Evolutionary conservation across 2,329 filamentous ascomycete genomes (phyloP).

Genomic region (Clonostachys solani): DNA sequence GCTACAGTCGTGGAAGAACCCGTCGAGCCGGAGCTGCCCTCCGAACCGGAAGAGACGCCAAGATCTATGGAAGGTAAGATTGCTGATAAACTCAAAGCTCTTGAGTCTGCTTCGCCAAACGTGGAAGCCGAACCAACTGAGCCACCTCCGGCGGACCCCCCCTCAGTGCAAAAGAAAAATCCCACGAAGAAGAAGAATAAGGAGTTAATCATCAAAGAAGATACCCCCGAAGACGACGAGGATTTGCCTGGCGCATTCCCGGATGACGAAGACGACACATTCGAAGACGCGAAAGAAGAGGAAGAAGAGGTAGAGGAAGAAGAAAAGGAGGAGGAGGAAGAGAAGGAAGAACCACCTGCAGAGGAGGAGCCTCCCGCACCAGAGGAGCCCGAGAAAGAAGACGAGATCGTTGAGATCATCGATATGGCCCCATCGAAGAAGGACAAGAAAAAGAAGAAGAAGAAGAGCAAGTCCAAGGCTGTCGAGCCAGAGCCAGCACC

Average conservation of each 20-base stretch:
- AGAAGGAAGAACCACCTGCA: no score
- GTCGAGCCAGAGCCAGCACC: constrained; percentile 6
- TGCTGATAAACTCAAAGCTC: constrained; percentile 52
- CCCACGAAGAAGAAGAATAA: constrained; percentile 34
- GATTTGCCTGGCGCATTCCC: constrained; percentile 56
- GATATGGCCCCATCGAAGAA: constrained; percentile 4
- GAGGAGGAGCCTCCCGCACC: constrained; percentile 10
- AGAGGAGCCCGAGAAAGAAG: constrained; percentile 5
- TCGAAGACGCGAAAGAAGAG: not conserved
- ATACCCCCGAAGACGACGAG: constrained; percentile 12
- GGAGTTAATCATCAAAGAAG: constrained; percentile 24
- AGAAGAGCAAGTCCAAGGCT: constrained; percentile 14
- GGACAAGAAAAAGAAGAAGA: constrained; percentile 5
- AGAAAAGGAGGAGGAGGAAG: constrained; percentile 9
- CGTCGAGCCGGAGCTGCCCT: constrained; percentile 28
- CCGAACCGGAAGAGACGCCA: constrained; percentile 33
- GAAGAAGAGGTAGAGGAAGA: constrained; percentile 32
- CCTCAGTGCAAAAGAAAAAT: constrained; percentile 29
- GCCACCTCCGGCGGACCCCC: constrained; percentile 7
- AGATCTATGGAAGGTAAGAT: constrained; percentile 48
- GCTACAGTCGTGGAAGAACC: constrained; percentile 40
- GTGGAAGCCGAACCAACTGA: constrained; percentile 8
- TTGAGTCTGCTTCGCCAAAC: constrained; percentile 35
- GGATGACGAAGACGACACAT: constrained; percentile 11
- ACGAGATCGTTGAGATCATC: constrained; percentile 1